Base-by-base conservation (phyloP, 2,329 filamentous ascomycete species). In the Rutstroemia sp. region DNA sequence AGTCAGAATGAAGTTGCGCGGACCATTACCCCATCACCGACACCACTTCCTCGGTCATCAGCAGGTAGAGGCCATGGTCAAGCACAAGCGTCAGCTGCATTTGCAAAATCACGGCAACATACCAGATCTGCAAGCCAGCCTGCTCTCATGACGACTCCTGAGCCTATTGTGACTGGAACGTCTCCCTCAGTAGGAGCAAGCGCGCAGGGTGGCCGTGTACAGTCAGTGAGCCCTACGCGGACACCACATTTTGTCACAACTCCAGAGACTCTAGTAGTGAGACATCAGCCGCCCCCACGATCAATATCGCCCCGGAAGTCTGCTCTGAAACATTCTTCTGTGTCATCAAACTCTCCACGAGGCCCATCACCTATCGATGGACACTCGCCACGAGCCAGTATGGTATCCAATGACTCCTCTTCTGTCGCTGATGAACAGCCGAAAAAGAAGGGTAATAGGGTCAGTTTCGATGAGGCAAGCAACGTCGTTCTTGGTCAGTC, bases 271-370 rank as follows among this genome's bases (percentile, higher is more conserved):
- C 68, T 83, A 12, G 72, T 77, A 1, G 75, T 86, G 27, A 83
- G 77, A 60, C 87, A 92, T 66, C 78, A 83, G 54, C 88, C 88
- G 5, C 84, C 86, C 21, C 75, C 82, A 30, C 79, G 88, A 48
- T 89, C 87, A 5, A 74, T 87, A 10, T 91, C 88, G 0, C 88
- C 88, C 9, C 83, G 83, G 47, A 92, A 92, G 68, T 90, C 88
- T 1, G 88, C 87, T 1, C 67, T 92, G 60, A 92, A 92, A 68
- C 76, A 83, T 30, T 76, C 75, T 1, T 60, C 52, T 5, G 23
- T 49, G 38, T 49, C 65, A 6, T 57, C 63, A n/a, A 82, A 81
- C 49, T 78, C 82, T 1, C 76, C 79, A 56, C 65, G 79, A 64
- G 73, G 77, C 60, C 64, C 74, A 37, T 78, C 82, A 54, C 76